A percentile compares a stretch with the other conserved stretches of the same genome.
Evolutionary conservation across 106 monocot species (phyloP).

Genomic region (Acorus gramineus): DNA sequence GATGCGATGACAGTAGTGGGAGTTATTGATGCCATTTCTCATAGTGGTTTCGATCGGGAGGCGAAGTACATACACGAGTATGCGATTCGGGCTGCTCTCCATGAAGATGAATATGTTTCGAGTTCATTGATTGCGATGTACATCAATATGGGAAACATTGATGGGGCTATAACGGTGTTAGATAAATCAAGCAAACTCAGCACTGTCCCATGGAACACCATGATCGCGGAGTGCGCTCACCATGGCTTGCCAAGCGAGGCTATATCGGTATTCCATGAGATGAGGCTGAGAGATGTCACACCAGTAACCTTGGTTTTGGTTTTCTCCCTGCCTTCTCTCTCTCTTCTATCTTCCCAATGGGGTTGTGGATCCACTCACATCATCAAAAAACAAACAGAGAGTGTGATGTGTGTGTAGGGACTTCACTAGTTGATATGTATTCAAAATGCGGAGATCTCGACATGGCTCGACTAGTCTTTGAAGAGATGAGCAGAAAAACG

Average conservation of each 20-base stretch:
- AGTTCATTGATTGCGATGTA: constrained; percentile 45
- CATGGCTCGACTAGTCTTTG: constrained; percentile 27
- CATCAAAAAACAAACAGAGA: constrained; percentile 25
- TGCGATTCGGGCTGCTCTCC: constrained; percentile 14
- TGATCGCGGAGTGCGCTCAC: constrained; percentile 32
- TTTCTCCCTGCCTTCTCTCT: constrained; percentile 21
- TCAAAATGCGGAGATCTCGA: constrained; percentile 40
- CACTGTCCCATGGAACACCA: constrained; percentile 30
- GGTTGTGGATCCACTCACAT: constrained; percentile 21
- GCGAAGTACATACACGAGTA: constrained; percentile 34
- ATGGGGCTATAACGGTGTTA: constrained; percentile 26
- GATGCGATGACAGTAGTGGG: constrained; percentile 47
- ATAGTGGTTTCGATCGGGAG: constrained; percentile 23
- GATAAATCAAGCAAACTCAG: constrained; percentile 16
- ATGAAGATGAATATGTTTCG: constrained; percentile 32
- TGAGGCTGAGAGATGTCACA: constrained; percentile 22
- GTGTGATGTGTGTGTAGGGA: constrained; percentile 24
- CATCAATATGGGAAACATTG: constrained; percentile 18
- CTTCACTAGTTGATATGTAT: constrained; percentile 35
- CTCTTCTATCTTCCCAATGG: constrained; percentile 16
- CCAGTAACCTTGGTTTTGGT: constrained; percentile 28
- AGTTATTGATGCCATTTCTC: constrained; percentile 39
- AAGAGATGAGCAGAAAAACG: constrained; percentile 26
- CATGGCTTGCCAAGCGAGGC: constrained; percentile 18
- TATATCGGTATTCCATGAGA: constrained; percentile 20